These are phyloP conservation scores for Pythium graminicola DNA, from an alignment of 352 stramenopile species.

Conservation along the genomic window DNA sequence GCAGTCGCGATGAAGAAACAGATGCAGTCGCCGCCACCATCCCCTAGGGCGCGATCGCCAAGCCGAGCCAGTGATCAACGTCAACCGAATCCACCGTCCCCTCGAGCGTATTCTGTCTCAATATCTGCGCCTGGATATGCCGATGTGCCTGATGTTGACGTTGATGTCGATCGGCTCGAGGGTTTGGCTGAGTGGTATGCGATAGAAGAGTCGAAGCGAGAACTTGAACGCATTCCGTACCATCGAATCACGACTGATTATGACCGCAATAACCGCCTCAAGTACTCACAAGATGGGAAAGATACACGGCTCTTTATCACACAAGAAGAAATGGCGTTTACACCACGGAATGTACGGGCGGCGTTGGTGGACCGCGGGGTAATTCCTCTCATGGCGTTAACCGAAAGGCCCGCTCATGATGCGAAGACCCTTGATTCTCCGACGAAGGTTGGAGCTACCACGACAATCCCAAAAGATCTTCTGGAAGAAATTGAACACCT, in stretches of 20 bases:
- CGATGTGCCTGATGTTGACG: slow-evolving; percentile 6
- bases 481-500: slow-evolving; percentile 51
- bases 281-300: slow-evolving; percentile 47
- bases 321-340: slow-evolving; percentile 60
- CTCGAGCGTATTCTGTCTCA: not conserved
- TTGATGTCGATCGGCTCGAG: slow-evolving; percentile 47
- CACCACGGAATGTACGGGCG: slow-evolving; percentile 41
- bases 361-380: slow-evolving; percentile 64
- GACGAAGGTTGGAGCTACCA: slow-evolving; percentile 5
- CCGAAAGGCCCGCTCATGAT: not conserved
- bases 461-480: slow-evolving; percentile 35
- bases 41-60: slow-evolving; percentile 10
- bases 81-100: slow-evolving; percentile 4
- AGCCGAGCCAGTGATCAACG: slow-evolving; percentile 7
- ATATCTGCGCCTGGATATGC: not conserved
- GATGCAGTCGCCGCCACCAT: not conserved
- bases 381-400: slow-evolving; percentile 36
- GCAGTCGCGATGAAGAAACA: slow-evolving; percentile 6
- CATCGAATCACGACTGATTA: slow-evolving; percentile 54
- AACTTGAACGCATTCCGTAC: slow-evolving; percentile 55
- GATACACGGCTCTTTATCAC: slow-evolving; percentile 52
- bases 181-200: slow-evolving; percentile 68
- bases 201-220: slow-evolving; percentile 56
- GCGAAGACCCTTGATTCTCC: not conserved
- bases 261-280: slow-evolving; percentile 46